Conservation (phyloP, 140 eudicot genomes). For the Anethum foeniculum region DNA sequence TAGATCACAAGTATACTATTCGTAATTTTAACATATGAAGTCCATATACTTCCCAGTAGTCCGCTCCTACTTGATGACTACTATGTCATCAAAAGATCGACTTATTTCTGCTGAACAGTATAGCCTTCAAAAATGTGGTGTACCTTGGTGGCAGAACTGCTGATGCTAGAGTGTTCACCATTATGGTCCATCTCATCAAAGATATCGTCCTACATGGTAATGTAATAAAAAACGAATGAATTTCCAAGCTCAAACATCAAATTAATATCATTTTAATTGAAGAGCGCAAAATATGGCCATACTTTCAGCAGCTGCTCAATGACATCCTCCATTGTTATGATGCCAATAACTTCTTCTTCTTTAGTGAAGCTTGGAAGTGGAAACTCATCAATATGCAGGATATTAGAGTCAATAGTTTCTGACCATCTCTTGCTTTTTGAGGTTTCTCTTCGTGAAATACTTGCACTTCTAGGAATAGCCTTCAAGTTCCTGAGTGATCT, state of each 20-base stretch:
- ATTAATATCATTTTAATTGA: not conserved
- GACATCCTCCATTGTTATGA: constrained; percentile 93
- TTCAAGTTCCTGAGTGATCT: constrained; percentile 49
- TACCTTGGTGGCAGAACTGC: constrained; percentile 6
- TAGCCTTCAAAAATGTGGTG: not conserved
- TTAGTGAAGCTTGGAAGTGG: constrained; percentile 59
- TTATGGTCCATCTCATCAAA: constrained; percentile 12
- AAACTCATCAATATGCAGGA: constrained; percentile 47
- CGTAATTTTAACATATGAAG: not conserved
- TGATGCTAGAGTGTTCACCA: not conserved
- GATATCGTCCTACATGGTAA: constrained; percentile 11
- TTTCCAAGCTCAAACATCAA: not conserved
- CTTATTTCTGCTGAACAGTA: not conserved
- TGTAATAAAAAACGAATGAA: not conserved
- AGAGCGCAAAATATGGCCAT: not conserved
- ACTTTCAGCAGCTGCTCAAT: constrained; percentile 72
- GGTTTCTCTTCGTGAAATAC: constrained; percentile 39
- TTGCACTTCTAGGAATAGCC: constrained; percentile 46
- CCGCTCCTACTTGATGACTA: not conserved
- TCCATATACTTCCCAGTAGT: not conserved
- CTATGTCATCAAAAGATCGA: not conserved
- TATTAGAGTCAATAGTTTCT: constrained; percentile 54
- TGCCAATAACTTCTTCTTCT: constrained; percentile 84
- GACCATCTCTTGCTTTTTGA: constrained; percentile 71
- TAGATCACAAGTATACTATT: not conserved